phyloP scores from a whole-genome alignment of 441 rosid species.

The Euphorbia corollata region DNA sequence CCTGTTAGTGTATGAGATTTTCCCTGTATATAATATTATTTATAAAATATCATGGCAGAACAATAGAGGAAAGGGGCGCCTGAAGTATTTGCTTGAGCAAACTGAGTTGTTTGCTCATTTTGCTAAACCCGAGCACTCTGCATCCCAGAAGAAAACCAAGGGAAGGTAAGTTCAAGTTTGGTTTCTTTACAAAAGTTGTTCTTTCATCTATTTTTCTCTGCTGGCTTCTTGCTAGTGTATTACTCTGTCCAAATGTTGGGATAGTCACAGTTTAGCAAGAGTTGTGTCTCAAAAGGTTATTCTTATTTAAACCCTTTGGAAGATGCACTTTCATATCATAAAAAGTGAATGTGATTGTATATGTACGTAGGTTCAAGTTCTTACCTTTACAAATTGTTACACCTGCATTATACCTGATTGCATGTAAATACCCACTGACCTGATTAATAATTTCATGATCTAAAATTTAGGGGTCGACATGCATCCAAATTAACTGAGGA shows the following conservation, averaged over 20 bases:
- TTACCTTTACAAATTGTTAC: neutral
- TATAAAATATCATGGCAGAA: constrained; percentile 42
- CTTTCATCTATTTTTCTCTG: neutral
- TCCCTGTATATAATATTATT: constrained; percentile 5
- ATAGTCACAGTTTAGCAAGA: neutral
- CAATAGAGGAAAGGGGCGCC: constrained; percentile 75
- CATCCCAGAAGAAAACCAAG: constrained; percentile 64
- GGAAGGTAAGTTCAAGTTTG: constrained; percentile 79
- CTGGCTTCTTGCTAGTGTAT: neutral
- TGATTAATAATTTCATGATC: constrained; percentile 2
- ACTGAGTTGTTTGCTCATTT: constrained; percentile 97
- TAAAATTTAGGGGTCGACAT: constrained; percentile 68
- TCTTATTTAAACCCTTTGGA: neutral
- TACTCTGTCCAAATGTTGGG: neutral
- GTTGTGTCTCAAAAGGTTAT: neutral
- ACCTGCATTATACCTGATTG: constrained; percentile 1
- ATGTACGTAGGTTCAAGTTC: neutral
- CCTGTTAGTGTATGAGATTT: neutral
- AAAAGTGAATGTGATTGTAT: neutral
- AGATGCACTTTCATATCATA: constrained; percentile 1
- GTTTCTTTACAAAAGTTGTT: neutral
- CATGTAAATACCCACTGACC: constrained; percentile 1
- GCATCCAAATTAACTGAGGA: constrained; percentile 90
- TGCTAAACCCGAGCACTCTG: constrained; percentile 74
- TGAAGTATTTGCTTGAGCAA: constrained; percentile 90